Base-by-base conservation (phyloP, 169 alveolate species). In the Plasmodium gallinaceum region DNA sequence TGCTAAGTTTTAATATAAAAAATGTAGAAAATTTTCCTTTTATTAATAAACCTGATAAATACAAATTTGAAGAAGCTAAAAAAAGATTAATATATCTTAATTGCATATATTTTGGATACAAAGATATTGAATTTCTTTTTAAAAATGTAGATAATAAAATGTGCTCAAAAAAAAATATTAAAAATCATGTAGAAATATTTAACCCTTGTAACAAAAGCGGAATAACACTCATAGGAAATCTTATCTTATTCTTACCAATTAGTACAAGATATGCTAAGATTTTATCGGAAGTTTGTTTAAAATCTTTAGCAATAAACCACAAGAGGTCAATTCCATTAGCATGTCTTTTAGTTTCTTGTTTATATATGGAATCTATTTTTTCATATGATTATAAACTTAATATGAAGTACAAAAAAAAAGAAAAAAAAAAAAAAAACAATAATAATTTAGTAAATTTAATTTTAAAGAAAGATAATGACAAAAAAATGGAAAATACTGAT, bases 201-300 rank as follows among this genome's bases (percentile, higher is more conserved):
- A 83, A 83, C 46, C 85, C 91, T 9, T 10, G 66, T 22, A 42
- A 68, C 20, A 83, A 83, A 83, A 83, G 52, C n/a, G 91, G 74
- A 66, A 83, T 83, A n/a, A 83, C 85, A 32, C 72, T 71, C 18
- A 46, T 42, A 54, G 91, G 91, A 14, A 68, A 45, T 54, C 66
- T 83, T 58, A 61, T 83, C 37, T 46, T 83, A 52, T 83, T 74
- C 26, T 24, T 69, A 54, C 91, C 91, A 32, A 68, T 83, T 9
- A 83, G 91, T 48, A 83, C 83, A 6, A 83, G 91, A 83, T 83
- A 83, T 68, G 91, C 91, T 54, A 83, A 83, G 68, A 83, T 83
- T 52, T 66, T 83, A 66, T 66, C 91, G 8, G 91, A 83, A 61
- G 91, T 83, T 42, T 83, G 91, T 9, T 71, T 83, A 68, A 83